These are phyloP conservation scores for Tetrahymena thermophila DNA, from an alignment of 73 alveolate species.

Conservation along the genomic window DNA sequence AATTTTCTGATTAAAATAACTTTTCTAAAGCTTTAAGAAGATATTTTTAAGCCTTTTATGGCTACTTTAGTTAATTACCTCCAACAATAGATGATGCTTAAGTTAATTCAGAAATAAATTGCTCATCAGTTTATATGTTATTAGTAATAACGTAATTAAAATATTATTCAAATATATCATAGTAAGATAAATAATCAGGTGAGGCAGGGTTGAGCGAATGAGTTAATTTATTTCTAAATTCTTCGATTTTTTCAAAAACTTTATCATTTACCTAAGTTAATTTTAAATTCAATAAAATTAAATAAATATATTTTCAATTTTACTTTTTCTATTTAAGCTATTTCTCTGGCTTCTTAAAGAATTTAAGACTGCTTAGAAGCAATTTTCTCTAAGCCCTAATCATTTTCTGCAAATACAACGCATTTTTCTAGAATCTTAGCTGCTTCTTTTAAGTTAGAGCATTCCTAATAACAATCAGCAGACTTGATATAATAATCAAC, in stretches of 20 bases:
- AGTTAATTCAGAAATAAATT: neutral
- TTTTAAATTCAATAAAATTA: neutral
- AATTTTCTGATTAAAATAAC: neutral
- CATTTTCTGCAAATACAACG: neutral
- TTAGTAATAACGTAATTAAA: neutral
- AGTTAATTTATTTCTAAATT: neutral
- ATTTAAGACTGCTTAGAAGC: neutral
- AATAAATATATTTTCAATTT: neutral
- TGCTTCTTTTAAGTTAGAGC: neutral
- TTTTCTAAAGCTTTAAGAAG: neutral
- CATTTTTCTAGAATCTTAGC: neutral
- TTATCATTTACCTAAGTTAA: neutral
- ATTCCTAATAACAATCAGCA: neutral
- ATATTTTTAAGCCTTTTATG: neutral
- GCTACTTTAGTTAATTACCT: neutral
- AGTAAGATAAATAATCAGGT: neutral
- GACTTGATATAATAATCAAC: neutral
- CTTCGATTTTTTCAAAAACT: neutral
- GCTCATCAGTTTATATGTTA: neutral
- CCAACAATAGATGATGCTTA: neutral
- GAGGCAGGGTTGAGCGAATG: neutral
- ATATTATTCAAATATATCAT: neutral
- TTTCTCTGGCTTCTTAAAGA: neutral
- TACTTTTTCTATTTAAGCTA: neutral
- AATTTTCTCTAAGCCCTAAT: neutral